Evolutionary conservation across 805 yeast species (phyloP), one percentile per base, ranked within the genome.

Genomic region (Nakazawaea laoshanensis): DNA sequence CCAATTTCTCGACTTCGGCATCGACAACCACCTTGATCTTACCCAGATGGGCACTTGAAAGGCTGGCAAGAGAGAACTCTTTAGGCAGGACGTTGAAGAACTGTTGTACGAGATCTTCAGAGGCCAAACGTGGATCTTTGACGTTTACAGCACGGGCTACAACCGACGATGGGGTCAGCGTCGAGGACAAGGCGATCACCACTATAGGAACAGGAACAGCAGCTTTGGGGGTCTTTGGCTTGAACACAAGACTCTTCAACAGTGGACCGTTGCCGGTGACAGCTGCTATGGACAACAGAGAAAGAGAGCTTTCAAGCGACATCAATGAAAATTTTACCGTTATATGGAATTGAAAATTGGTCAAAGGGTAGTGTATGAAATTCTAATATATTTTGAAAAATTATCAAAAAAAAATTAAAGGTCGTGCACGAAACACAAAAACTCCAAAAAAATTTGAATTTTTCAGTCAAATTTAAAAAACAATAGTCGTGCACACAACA

Each of bases 71-170:
- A 16, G 81, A 63, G 42, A 78, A 74, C 51, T 78, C 80, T 49
- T 74, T 71, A 26, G 86, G 68, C 17, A 69, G 40, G 23, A 67
- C 61, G 24, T 62, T 58, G 42, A 81, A 80, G 47, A 79, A 71
- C 46, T 74, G 74, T 40, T 65, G 63, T 30, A 85, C 77, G 45
- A 86, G 65, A 36, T 80, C 95, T 42, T 82, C 88, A 45, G 77
- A 77, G 33, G 95, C 96, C 48, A 86, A 63, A 58, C 95, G 73
- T 43, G 94, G 94, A 40, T 86, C 95, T 59, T 86, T 86, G 33
- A 71, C 82, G 27, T 63, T 66, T 9, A 86, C 80, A 26, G 74
- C 67, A 36, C 67, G 63, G 36, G 94, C 88, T 43, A 85, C 67
- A 24, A 66, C 50, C 14, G 67, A 62, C 3, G 80, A 57, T 30